A percentile compares a stretch with the other conserved stretches of the same genome.
Evolutionary conservation across 202 grass and related monocot genomes (phyloP).

Genomic region (Schoenoplectus triqueter): DNA sequence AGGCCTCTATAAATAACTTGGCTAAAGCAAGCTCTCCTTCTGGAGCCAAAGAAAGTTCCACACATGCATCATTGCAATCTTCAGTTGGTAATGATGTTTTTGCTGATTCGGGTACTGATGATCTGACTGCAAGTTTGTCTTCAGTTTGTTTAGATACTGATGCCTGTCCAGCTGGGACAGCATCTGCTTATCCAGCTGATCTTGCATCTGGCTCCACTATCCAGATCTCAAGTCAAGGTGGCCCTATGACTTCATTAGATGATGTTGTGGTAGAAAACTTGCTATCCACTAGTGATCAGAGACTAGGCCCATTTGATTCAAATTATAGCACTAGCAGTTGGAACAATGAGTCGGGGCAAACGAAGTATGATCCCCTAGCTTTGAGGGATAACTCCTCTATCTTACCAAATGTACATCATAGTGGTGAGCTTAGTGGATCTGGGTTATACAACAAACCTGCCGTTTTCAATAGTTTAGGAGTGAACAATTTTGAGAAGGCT

Average conservation of each 20-base stretch:
- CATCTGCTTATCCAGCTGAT: slow-evolving; percentile 17
- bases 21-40: slow-evolving; percentile 43
- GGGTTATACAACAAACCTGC: slow-evolving; percentile 34
- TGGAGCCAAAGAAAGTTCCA: slow-evolving; percentile 43
- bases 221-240: slow-evolving; percentile 32
- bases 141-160: slow-evolving; percentile 62
- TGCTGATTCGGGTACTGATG: slow-evolving; percentile 40
- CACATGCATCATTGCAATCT: slow-evolving; percentile 14
- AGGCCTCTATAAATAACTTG: slow-evolving; percentile 35
- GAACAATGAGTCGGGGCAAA: background rate
- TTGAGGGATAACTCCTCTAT: slow-evolving; percentile 50
- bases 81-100: slow-evolving; percentile 39
- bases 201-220: slow-evolving; percentile 26
- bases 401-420: slow-evolving; percentile 49
- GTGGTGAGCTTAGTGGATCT: slow-evolving; percentile 42
- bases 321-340: slow-evolving; percentile 43
- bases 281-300: slow-evolving; percentile 41
- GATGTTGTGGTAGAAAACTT: slow-evolving; percentile 8
- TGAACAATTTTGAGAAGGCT: slow-evolving; percentile 51
- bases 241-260: slow-evolving; percentile 34
- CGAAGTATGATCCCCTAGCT: slow-evolving; percentile 37
- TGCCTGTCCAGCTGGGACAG: slow-evolving; percentile 4
- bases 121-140: slow-evolving; percentile 50
- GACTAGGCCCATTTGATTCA: slow-evolving; percentile 38
- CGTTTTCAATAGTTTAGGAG: slow-evolving; percentile 33